Conservation (phyloP, 768 basidiomycete genomes). For the Lactifluus piperatus region DNA sequence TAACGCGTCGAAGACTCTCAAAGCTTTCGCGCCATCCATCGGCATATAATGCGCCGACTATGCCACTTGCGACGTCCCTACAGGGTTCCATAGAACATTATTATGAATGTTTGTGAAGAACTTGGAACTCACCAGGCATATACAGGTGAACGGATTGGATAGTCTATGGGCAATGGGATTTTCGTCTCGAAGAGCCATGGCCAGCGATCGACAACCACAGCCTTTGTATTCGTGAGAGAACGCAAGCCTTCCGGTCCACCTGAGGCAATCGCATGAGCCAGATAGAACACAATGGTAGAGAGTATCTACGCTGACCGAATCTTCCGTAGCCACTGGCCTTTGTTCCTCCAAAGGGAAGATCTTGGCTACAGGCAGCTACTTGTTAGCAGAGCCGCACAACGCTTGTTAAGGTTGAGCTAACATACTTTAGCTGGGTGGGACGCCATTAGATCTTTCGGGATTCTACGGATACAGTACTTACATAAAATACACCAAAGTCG, state of each 20-base stretch:
- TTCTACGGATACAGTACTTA: constrained; percentile 31
- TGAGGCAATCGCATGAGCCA: constrained; percentile 25
- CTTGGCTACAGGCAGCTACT: constrained; percentile 50
- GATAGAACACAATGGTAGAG: constrained; percentile 3
- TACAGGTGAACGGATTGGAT: constrained; percentile 66
- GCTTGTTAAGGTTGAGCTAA: constrained; percentile 16
- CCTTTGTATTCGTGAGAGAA: constrained; percentile 80
- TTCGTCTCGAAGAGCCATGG: constrained; percentile 73
- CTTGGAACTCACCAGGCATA: constrained; percentile 57
- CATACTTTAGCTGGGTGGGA: constrained; percentile 54
- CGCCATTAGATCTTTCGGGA: constrained; percentile 18
- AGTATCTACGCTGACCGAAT: constrained; percentile 49
- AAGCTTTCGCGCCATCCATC: constrained; percentile 39
- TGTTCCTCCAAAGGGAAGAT: constrained; percentile 89
- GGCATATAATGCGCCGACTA: constrained; percentile 40
- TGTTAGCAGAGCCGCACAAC: not conserved
- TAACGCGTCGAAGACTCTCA: constrained; percentile 32
- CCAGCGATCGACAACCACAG: constrained; percentile 79
- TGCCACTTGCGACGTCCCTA: constrained; percentile 46
- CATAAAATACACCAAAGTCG: constrained; percentile 86
- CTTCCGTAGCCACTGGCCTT: constrained; percentile 91
- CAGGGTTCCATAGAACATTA: not conserved
- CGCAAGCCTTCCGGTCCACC: constrained; percentile 93
- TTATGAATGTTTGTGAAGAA: not conserved
- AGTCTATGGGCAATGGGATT: constrained; percentile 82